These are phyloP conservation scores for Metschnikowia gelsemii DNA, from an alignment of 805 yeast species.

Conservation along the genomic window DNA sequence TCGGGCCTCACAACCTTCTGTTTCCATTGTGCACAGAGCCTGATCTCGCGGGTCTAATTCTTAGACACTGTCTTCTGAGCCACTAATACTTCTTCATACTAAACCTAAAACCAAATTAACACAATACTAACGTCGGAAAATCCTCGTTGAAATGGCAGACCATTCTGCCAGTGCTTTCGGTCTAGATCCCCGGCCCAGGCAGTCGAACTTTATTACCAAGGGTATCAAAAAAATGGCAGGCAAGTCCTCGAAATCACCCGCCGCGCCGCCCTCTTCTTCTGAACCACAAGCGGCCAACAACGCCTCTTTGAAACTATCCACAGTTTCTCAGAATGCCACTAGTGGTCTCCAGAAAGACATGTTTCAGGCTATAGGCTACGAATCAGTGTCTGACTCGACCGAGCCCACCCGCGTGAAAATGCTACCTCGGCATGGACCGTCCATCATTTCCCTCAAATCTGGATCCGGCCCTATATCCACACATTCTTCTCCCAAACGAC, in stretches of 20 bases:
- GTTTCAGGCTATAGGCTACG: constrained; percentile 42
- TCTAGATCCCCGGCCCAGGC: constrained; percentile 8
- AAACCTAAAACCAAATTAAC: too few relatives aligned
- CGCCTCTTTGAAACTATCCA: neutral
- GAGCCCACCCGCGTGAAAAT: constrained; percentile 32
- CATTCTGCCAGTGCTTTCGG: constrained; percentile 2
- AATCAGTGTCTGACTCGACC: constrained; percentile 24
- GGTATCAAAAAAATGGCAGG: constrained; percentile 32
- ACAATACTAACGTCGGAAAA: too few relatives aligned
- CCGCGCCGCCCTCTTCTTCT: constrained; percentile 4
- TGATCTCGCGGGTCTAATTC: constrained; percentile 10
- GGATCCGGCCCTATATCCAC: constrained; percentile 6
- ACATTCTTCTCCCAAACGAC: constrained; percentile 8
- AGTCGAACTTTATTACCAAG: constrained; percentile 24
- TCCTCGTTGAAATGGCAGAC: constrained; percentile 8
- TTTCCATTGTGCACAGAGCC: constrained; percentile 9
- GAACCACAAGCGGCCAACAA: constrained; percentile 6
- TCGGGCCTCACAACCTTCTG: constrained; percentile 5
- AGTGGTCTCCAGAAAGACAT: constrained; percentile 8
- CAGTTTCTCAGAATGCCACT: neutral
- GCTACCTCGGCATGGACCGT: constrained; percentile 13
- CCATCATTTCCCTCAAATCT: constrained; percentile 6
- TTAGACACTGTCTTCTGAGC: too few relatives aligned
- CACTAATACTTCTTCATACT: neutral
- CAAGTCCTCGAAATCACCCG: constrained; percentile 22